Evolutionary conservation across 1,284 basidiomycete genomes (phyloP).

Genomic region (Sporisorium iseilematis-ciliati): DNA sequence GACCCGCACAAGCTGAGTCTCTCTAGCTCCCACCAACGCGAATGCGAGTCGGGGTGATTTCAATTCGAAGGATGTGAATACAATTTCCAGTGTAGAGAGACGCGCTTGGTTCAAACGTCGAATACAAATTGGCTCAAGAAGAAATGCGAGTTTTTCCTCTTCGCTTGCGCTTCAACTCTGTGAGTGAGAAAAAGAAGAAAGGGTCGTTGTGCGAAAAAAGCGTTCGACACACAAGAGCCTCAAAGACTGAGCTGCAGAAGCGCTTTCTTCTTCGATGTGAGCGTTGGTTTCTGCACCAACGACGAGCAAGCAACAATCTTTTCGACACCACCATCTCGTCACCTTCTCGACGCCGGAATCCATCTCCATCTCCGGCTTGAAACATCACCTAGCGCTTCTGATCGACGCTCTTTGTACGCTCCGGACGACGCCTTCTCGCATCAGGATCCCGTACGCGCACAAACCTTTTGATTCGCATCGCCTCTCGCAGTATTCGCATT

Average conservation of each 20-base stretch:
- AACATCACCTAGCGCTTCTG: background rate
- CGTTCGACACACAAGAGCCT: background rate
- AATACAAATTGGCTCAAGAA: constrained; percentile 6
- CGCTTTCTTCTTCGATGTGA: background rate
- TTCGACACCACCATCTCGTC: constrained; percentile 8
- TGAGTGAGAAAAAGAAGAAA: background rate
- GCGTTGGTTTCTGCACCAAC: background rate
- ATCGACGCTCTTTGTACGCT: background rate
- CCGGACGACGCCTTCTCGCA: background rate
- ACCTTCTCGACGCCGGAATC: constrained; percentile 4
- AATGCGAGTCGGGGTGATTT: background rate
- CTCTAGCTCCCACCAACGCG: background rate
- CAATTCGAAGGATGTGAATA: background rate
- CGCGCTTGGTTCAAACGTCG: background rate
- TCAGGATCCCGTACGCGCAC: background rate
- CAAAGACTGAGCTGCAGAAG: background rate
- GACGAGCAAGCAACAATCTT: background rate
- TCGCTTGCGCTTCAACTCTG: background rate
- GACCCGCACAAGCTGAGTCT: background rate
- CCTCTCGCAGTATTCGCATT: background rate
- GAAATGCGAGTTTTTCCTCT: constrained; percentile 11
- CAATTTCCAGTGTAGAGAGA: background rate
- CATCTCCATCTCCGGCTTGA: background rate
- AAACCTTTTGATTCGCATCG: background rate
- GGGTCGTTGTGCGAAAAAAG: background rate